Base-by-base conservation (phyloP, 75 land plant species). In the Pinus albicaulis region DNA sequence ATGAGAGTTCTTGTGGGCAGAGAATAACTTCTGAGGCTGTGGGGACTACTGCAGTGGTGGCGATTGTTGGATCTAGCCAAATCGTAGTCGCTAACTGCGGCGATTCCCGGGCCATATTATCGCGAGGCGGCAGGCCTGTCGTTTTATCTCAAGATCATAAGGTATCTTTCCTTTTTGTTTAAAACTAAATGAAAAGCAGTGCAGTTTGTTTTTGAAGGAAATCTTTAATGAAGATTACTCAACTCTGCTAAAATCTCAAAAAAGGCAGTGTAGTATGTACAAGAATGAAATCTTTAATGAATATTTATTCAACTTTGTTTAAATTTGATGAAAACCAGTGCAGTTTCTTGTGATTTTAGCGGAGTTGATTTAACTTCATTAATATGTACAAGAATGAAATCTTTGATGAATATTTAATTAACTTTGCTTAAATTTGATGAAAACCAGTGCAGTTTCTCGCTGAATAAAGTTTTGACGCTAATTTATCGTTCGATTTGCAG, bases 11-110 rank as follows among this genome's bases (percentile, higher is more conserved):
- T 15, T 72, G 74, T 76, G 77, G 70, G 13, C 75, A 48, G 82
- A 81, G 56, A 57, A 68, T 34, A 75, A 74, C 79, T 4, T 76
- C 82, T 19, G 91, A 86, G 57, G 78, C 87, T 53, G 92, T 88
- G 7, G 90, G 90, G 0, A 86, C 90, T 26, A 92, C 95, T 3
- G 95, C 95, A 20, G 86, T 91, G 2, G 95, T 92, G 15, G 89
- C 89, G 5, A 80, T 91, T 1, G 88, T 93, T 11, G 73, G 82
- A 11, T 77, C 82, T 8, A 71, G 71, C 10, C 82, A 87, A 56
- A 91, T 93, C 59, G 73, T 91, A 56, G 89, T 93, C 55, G 86
- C 94, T 44, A 93, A 93, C 85, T 93, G 96, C 44, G 96, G 96
- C 24, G 96, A 93, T 58, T 93, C 93, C 1, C 77, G 90, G 6